Base-by-base conservation (phyloP, 2,329 filamentous ascomycete genomes). In the Dendrostoma leiphaemia region DNA sequence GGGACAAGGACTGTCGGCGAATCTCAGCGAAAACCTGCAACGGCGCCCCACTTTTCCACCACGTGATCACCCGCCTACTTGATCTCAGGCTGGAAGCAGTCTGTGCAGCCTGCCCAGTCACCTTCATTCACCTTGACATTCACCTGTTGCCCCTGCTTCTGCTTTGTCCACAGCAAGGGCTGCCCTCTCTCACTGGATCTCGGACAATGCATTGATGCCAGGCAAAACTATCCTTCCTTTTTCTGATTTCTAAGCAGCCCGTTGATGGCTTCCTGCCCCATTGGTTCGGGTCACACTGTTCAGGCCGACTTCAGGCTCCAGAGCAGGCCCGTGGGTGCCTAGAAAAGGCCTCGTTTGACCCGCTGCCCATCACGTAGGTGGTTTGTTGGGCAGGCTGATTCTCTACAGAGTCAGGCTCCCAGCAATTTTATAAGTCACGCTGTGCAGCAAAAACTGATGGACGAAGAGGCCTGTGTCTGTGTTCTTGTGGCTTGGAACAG, bases 1-100 rank as follows among this genome's bases (percentile, higher is more conserved):
- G 67, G 66, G 64, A 64, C 62, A 50, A 46, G 51, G 51, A 53
- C 48, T 21, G 49, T 40, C 23, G 41, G 23, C 40, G 54, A 53
- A 57, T 38, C 47, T 53, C 67, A 69, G 69, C 68, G 70, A 73
- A 75, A 74, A 75, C 70, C 71, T 74, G 40, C 41, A 37, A 46
- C 17, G 19, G 19, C 5, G 29, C 9, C 40, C 40, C 40, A 21
- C 43, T 31, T 47, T 32, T 40, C 28, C 21, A n/a, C n/a, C n/a
- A 51, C 40, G 48, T 37, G 41, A 53, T 40, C 32, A 32, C 26
- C 24, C 43, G n/a, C 9, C 28, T 24, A 23, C 15, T 40, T 31
- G 35, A 40, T 26, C 28, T 41, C 47, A 49, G 35, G 35, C 34
- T 17, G 26, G n/a, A 26, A 40, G n/a, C 29, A 41, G 29, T 31